Conservation (phyloP, 352 stramenopile genomes). For the Phytophthora vignae region DNA sequence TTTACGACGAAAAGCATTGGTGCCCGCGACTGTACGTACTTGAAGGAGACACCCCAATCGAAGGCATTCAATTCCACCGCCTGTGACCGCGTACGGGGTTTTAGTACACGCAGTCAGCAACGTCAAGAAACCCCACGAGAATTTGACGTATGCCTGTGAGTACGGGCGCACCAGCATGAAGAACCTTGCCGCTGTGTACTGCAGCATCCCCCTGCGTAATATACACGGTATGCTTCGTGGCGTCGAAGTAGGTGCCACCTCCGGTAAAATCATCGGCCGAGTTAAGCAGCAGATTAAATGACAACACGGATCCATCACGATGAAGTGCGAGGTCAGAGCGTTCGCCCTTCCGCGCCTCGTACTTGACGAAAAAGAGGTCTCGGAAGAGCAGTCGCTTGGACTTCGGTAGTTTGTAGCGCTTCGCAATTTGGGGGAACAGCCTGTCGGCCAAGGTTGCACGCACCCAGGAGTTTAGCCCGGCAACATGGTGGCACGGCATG, state of each 20-base stretch:
- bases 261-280: slow-evolving; percentile 83
- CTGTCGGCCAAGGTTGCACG: slow-evolving; percentile 49
- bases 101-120: slow-evolving; percentile 62
- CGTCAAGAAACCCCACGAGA: slow-evolving; percentile 94
- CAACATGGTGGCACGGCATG: slow-evolving; percentile 78
- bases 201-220: slow-evolving; percentile 87
- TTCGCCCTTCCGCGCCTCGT: slow-evolving; percentile 68
- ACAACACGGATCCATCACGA: slow-evolving; percentile 94
- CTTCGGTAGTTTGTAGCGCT: slow-evolving; percentile 49
- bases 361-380: slow-evolving; percentile 91
- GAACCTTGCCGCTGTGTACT: slow-evolving; percentile 93
- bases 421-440: slow-evolving; percentile 69
- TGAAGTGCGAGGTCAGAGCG: slow-evolving; percentile 88
- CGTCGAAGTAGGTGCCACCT: slow-evolving; percentile 94
- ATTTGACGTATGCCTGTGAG: slow-evolving; percentile 87
- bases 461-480: slow-evolving; percentile 73
- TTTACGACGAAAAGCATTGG: slow-evolving; percentile 82
- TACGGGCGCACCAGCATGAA: slow-evolving; percentile 91
- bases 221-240: slow-evolving; percentile 66
- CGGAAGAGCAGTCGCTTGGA: slow-evolving; percentile 73
- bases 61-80: slow-evolving; percentile 80
- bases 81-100: slow-evolving; percentile 42
- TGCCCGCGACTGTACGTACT: slow-evolving; percentile 77
- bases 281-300: slow-evolving; percentile 95
- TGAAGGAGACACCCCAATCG: slow-evolving; percentile 77